Conservation (phyloP, 257 asterid genomes). For the Misopates orontium region DNA sequence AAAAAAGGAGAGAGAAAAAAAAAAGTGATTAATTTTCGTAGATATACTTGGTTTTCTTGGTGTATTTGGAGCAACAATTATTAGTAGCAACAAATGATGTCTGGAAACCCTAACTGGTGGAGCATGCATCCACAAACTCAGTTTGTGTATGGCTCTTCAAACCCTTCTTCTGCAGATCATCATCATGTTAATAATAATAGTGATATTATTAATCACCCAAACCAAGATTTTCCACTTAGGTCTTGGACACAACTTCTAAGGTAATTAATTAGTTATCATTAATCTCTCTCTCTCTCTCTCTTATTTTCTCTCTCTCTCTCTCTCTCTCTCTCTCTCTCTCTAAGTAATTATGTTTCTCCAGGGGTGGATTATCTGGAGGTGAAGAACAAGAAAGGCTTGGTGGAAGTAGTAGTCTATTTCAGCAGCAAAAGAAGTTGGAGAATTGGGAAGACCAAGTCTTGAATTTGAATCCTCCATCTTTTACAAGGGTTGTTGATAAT, state of each 20-base stretch:
- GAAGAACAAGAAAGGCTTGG: slow-evolving; percentile 47
- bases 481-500: slow-evolving; percentile 30
- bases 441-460: slow-evolving; percentile 59
- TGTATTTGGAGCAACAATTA: neutral
- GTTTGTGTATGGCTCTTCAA: slow-evolving; percentile 35
- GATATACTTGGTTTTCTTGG: neutral
- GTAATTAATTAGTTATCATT: no score
- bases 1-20: neutral
- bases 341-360: slow-evolving; percentile 5
- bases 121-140: slow-evolving; percentile 63
- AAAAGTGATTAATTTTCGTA: neutral
- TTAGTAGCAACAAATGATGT: slow-evolving; percentile 56
- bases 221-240: slow-evolving; percentile 56
- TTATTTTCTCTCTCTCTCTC: slow-evolving; percentile 16
- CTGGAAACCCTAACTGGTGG: slow-evolving; percentile 99
- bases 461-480: slow-evolving; percentile 41
- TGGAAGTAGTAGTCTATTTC: slow-evolving; percentile 35
- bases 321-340: neutral
- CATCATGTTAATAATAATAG: slow-evolving; percentile 2
- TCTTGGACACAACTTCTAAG: slow-evolving; percentile 73
- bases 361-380: slow-evolving; percentile 48
- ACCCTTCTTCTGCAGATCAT: slow-evolving; percentile 16
- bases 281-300: slow-evolving; percentile 35
- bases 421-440: slow-evolving; percentile 55
- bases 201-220: no score